Percentiles rank a stretch among this genome's conserved stretches.
phyloP scores from a whole-genome alignment of 2,329 filamentous ascomycete genomes.

The Neonectria punicea region DNA sequence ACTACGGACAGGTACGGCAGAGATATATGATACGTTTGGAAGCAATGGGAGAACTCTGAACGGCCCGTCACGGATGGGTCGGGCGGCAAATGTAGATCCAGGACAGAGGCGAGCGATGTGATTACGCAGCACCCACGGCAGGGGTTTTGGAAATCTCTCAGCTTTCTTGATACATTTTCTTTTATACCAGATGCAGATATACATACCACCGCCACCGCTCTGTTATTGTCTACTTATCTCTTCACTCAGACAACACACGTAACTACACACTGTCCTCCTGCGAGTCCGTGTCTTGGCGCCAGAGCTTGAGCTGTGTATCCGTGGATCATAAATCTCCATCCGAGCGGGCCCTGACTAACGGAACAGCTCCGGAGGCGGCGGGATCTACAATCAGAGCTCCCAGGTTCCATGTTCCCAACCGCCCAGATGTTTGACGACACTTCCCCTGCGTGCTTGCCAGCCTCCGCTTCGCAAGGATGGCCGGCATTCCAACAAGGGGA shows the following conservation, averaged over 20 bases:
- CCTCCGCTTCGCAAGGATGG: background rate
- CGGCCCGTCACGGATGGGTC: background rate
- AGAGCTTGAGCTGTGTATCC: background rate
- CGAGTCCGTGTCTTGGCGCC: background rate
- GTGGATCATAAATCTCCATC: conserved; percentile 14
- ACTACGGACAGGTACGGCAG: background rate
- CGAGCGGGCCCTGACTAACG: background rate
- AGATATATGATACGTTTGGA: conserved; percentile 1
- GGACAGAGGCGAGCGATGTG: background rate
- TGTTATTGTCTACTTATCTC: background rate
- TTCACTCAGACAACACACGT: background rate
- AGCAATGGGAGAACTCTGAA: background rate
- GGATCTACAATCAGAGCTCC: conserved; percentile 19
- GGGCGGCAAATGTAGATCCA: background rate
- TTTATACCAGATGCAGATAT: conserved; percentile 19
- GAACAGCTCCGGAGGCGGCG: conserved; percentile 14
- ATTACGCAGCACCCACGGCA: conserved; percentile 1
- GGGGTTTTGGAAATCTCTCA: conserved; percentile 13
- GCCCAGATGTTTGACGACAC: background rate
- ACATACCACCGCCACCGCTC: conserved; percentile 23
- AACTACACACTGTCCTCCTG: background rate
- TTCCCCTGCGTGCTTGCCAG: background rate
- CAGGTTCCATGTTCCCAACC: background rate
- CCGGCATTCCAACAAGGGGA: background rate
- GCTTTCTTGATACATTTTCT: conserved; percentile 19